Evolutionary conservation across 1,284 basidiomycete genomes (phyloP).

Genomic region (Leccinum solheimii): DNA sequence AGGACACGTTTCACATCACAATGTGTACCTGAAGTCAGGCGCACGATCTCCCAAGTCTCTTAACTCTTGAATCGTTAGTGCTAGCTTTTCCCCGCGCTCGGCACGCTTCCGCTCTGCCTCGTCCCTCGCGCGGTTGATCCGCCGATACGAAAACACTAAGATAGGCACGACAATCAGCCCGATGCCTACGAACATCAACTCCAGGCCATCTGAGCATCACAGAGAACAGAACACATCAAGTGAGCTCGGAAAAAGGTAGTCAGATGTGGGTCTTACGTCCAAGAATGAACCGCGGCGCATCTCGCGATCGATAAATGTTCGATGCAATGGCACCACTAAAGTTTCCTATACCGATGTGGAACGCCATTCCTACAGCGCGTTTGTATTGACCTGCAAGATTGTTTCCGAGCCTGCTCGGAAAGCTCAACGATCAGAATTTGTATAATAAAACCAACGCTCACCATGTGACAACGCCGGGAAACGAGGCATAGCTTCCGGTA

Average conservation of each 20-base stretch:
- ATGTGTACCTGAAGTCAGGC: constrained; percentile 62
- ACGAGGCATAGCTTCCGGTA: constrained; percentile 57
- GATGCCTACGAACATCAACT: constrained; percentile 67
- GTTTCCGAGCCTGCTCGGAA: constrained; percentile 42
- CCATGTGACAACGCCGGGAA: constrained; percentile 70
- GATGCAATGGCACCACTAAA: constrained; percentile 40
- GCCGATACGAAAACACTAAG: constrained; percentile 50
- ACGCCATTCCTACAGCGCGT: constrained; percentile 46
- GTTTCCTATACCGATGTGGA: constrained; percentile 48
- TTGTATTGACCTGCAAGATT: constrained; percentile 52
- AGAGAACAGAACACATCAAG: not conserved
- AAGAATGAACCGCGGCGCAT: constrained; percentile 59
- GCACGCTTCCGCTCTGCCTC: constrained; percentile 30
- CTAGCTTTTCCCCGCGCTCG: constrained; percentile 33
- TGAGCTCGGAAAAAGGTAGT: not conserved
- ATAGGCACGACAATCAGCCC: constrained; percentile 55
- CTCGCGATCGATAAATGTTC: constrained; percentile 58
- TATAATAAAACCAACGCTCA: constrained; percentile 24
- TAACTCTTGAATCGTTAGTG: constrained; percentile 19
- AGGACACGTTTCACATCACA: constrained; percentile 35
- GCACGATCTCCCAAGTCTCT: constrained; percentile 59
- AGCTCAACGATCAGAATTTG: not conserved
- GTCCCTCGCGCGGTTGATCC: constrained; percentile 55
- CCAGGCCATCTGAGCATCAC: constrained; percentile 52
- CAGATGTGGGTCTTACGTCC: constrained; percentile 48